These are phyloP conservation scores for Nannizziopsis arthrosporioides DNA, from an alignment of 2,329 filamentous ascomycete genomes.

Conservation along the genomic window DNA sequence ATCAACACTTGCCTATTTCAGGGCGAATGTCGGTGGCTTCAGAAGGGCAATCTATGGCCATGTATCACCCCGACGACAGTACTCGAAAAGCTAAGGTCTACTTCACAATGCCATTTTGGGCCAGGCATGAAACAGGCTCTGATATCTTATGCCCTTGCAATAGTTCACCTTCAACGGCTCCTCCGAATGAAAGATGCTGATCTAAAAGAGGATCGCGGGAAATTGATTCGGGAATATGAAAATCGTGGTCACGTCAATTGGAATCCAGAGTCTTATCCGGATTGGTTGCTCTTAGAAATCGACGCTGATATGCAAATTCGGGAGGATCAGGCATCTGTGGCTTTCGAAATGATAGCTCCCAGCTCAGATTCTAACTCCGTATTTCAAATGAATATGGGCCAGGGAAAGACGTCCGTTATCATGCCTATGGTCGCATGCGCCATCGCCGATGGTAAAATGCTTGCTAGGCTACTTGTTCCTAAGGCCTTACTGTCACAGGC, in stretches of 20 bases:
- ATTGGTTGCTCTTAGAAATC: conserved; percentile 57
- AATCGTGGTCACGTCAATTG: conserved; percentile 47
- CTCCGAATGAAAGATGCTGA: conserved; percentile 33
- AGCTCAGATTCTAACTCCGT: conserved; percentile 45
- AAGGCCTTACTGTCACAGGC: conserved; percentile 53
- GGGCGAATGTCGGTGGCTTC: conserved; percentile 26
- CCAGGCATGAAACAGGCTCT: conserved; percentile 29
- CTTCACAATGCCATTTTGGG: conserved; percentile 21
- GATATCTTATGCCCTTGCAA: conserved; percentile 29
- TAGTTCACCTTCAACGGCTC: conserved; percentile 35
- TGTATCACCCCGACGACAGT: conserved; percentile 30
- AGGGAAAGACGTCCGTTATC: conserved; percentile 60
- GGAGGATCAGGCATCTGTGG: conserved; percentile 50
- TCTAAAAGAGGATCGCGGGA: conserved; percentile 38
- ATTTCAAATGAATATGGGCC: conserved; percentile 56
- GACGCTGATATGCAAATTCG: conserved; percentile 54
- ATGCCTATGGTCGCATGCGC: conserved; percentile 50
- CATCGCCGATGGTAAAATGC: conserved; percentile 39
- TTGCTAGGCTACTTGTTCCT: conserved; percentile 48
- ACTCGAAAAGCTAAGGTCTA: conserved; percentile 33
- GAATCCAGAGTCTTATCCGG: conserved; percentile 41
- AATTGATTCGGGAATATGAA: conserved; percentile 29
- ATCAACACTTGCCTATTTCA: conserved; percentile 15
- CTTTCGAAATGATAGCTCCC: conserved; percentile 47
- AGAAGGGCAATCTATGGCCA: conserved; percentile 32